Evolutionary conservation across 2,329 filamentous ascomycete species (phyloP).

Genomic region (Pseudocercospora eumusae): DNA sequence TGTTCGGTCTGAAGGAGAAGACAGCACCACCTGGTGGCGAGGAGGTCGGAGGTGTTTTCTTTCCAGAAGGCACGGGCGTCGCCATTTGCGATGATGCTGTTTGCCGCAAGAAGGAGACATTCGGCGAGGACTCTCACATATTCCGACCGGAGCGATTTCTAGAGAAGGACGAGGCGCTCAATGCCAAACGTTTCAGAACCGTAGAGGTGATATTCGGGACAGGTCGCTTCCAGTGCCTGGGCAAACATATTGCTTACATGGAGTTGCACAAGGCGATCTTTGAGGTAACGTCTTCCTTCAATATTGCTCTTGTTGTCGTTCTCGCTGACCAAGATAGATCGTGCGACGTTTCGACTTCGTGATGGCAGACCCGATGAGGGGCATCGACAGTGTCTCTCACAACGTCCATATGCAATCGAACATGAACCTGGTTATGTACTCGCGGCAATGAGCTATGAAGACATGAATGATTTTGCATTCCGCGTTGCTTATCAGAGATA

Average conservation of each 20-base stretch:
- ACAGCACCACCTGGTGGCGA: conserved; percentile 33
- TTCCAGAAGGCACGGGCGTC: conserved; percentile 52
- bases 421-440: conserved; percentile 24
- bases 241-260: conserved; percentile 52
- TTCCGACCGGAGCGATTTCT: conserved; percentile 57
- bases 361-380: conserved; percentile 27
- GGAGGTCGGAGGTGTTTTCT: conserved; percentile 41
- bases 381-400: conserved; percentile 22
- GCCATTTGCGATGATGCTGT: conserved; percentile 48
- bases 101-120: conserved; percentile 43
- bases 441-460: neutral
- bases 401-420: conserved; percentile 27
- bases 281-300: conserved; percentile 44
- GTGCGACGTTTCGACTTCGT: conserved; percentile 27
- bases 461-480: neutral
- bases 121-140: conserved; percentile 45
- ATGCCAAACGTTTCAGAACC: conserved; percentile 44
- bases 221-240: conserved; percentile 52
- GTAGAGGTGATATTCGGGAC: conserved; percentile 50
- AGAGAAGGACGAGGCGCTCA: conserved; percentile 40
- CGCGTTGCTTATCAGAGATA: conserved; percentile 4
- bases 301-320: too few relatives aligned
- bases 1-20: conserved; percentile 36
- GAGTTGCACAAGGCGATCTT: conserved; percentile 54
- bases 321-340: conserved; percentile 20